phyloP scores from a whole-genome alignment of 345 rosid genomes.

The Aethionema arabicum region DNA sequence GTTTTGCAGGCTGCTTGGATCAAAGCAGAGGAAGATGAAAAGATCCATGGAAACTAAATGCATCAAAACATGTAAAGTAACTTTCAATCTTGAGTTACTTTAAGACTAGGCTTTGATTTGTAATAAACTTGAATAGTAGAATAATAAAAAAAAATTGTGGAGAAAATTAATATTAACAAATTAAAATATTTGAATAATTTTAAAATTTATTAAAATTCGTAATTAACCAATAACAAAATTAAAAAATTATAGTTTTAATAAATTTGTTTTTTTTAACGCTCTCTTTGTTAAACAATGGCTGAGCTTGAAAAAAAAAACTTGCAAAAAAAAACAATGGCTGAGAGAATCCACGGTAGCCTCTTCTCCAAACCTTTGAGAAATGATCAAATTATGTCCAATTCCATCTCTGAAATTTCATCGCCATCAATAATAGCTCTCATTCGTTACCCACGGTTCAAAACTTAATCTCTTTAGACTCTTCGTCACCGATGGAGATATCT shows the following conservation, averaged over 20 bases:
- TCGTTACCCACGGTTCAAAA: constrained; percentile 26
- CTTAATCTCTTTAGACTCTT: constrained; percentile 42
- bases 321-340: constrained; percentile 54
- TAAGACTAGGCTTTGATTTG: no score
- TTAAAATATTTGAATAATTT: no score
- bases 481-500: constrained; percentile 36
- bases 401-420: constrained; percentile 52
- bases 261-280: no score
- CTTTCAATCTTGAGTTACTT: no score
- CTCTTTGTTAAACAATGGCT: no score
- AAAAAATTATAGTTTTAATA: no score
- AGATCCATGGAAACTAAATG: constrained; percentile 37
- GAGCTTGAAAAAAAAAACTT: no score
- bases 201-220: no score
- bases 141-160: no score
- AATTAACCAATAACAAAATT: no score
- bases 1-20: constrained; percentile 76
- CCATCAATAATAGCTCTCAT: constrained; percentile 14
- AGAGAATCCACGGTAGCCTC: constrained; percentile 57
- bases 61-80: not conserved
- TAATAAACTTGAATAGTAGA: no score
- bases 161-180: no score
- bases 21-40: constrained; percentile 85
- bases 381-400: constrained; percentile 51
- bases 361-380: constrained; percentile 47